These are phyloP conservation scores for Wilcoxina mikolae DNA, from an alignment of 495 filamentous ascomycete species.

Conservation along the genomic window DNA sequence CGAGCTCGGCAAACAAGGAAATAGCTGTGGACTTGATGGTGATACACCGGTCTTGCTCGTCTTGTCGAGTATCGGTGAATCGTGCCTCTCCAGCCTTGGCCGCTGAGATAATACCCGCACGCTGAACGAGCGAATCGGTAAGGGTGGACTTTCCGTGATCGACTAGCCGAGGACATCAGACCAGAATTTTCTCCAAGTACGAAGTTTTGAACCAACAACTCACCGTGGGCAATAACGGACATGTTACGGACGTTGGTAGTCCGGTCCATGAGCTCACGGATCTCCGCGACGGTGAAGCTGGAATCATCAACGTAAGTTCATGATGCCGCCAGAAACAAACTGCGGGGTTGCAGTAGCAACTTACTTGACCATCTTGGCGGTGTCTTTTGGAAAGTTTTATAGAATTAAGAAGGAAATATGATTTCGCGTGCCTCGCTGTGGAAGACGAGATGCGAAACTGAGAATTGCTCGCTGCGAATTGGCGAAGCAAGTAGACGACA, in stretches of 20 bases:
- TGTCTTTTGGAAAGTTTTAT: slow-evolving; percentile 40
- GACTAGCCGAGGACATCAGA: slow-evolving; percentile 37
- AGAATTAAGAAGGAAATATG: slow-evolving; percentile 16
- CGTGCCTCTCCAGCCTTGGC: slow-evolving; percentile 91
- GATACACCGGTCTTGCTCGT: slow-evolving; percentile 99
- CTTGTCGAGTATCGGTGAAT: slow-evolving; percentile 90
- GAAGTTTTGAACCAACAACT: slow-evolving; percentile 20
- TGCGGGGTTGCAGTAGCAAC: slow-evolving; percentile 33
- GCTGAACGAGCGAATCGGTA: slow-evolving; percentile 96
- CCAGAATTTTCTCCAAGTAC: slow-evolving; percentile 3
- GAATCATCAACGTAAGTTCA: slow-evolving; percentile 23
- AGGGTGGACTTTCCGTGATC: slow-evolving; percentile 99
- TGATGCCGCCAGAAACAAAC: slow-evolving; percentile 1
- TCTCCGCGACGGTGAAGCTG: slow-evolving; percentile 96
- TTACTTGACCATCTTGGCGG: slow-evolving; percentile 99
- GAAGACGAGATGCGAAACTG: slow-evolving; percentile 1
- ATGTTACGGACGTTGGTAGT: slow-evolving; percentile 97
- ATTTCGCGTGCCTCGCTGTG: slow-evolving; percentile 13
- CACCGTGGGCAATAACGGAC: slow-evolving; percentile 99
- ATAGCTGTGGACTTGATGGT: slow-evolving; percentile 99
- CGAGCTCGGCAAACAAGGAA: slow-evolving; percentile 81
- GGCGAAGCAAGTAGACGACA: slow-evolving; percentile 3
- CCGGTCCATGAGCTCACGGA: slow-evolving; percentile 94
- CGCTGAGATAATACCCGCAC: slow-evolving; percentile 97
- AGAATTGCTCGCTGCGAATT: slow-evolving; percentile 6